Conservation (phyloP, 2,329 filamentous ascomycete species). For the Monosporascus ibericus region DNA sequence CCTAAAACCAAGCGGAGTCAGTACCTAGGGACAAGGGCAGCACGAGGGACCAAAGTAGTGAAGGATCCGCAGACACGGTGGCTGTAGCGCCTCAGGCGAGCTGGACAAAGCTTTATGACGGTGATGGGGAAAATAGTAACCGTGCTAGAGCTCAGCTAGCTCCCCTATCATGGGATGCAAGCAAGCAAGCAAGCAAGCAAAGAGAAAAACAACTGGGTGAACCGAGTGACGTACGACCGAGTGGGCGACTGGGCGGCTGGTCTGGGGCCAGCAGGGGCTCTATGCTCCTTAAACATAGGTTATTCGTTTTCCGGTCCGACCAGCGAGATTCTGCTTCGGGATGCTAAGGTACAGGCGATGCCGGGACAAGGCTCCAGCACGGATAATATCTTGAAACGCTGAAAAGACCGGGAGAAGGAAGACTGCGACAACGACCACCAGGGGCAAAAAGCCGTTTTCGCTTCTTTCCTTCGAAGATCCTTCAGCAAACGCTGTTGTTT, state of each 20-base stretch:
- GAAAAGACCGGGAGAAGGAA: conserved; percentile 7
- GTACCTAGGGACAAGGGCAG: conserved; percentile 2
- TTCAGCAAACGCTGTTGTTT: background rate
- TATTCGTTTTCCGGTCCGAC: conserved; percentile 5
- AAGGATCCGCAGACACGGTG: background rate
- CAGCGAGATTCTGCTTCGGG: conserved; percentile 10
- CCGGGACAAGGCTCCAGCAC: background rate
- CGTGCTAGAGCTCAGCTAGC: too few relatives aligned
- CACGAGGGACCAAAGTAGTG: background rate
- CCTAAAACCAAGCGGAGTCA: conserved; percentile 14
- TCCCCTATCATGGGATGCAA: too few relatives aligned
- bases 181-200: background rate
- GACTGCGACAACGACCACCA: conserved; percentile 1
- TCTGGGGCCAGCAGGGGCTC: conserved; percentile 53
- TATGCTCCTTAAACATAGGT: conserved; percentile 50
- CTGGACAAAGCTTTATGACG: background rate
- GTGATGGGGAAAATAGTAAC: background rate
- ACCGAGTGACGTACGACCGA: conserved; percentile 39
- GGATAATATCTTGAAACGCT: background rate
- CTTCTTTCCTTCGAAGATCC: conserved; percentile 6
- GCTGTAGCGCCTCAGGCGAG: background rate
- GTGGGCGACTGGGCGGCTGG: conserved; percentile 51
- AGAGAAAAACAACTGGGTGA: conserved; percentile 8
- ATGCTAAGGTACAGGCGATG: conserved; percentile 8
- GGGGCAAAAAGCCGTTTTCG: conserved; percentile 3